Conservation (phyloP, 768 basidiomycete genomes). For the Boletus subcaerulescens region DNA sequence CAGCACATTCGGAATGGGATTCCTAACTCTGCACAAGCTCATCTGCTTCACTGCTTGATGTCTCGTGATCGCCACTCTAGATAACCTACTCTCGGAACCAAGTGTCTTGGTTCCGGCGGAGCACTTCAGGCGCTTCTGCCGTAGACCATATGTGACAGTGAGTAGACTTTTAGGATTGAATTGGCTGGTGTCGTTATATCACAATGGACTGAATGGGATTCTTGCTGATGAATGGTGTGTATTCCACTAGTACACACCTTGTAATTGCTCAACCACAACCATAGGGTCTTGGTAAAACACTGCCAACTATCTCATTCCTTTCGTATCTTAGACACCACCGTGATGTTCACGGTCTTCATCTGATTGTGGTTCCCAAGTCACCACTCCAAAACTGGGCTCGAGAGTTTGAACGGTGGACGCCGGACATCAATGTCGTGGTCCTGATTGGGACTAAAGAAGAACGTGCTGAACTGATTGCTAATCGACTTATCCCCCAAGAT, state of each 20-base stretch:
- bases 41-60: no score
- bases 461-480: no score
- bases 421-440: slow-evolving; percentile 77
- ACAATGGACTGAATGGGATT: slow-evolving; percentile 95
- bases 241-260: background rate
- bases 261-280: background rate
- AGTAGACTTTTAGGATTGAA: no score
- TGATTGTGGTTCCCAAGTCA: slow-evolving; percentile 97
- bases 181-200: no score
- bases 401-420: slow-evolving; percentile 90
- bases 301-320: slow-evolving; percentile 97
- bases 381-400: slow-evolving; percentile 98
- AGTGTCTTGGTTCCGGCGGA: no score
- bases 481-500: no score
- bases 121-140: no score
- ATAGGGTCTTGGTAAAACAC: slow-evolving; percentile 95
- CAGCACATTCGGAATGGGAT: no score
- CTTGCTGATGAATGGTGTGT: slow-evolving; percentile 89
- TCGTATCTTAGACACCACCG: slow-evolving; percentile 89
- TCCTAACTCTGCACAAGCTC: no score
- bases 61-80: no score
- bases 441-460: slow-evolving; percentile 91
- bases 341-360: slow-evolving; percentile 76
- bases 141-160: no score
- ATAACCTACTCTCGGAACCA: no score